A percentile compares a stretch with the other conserved stretches of the same genome.
These are phyloP conservation scores for Zasmidium citrigriseum DNA, from an alignment of 2,329 filamentous ascomycete species.

Conservation along the genomic window DNA sequence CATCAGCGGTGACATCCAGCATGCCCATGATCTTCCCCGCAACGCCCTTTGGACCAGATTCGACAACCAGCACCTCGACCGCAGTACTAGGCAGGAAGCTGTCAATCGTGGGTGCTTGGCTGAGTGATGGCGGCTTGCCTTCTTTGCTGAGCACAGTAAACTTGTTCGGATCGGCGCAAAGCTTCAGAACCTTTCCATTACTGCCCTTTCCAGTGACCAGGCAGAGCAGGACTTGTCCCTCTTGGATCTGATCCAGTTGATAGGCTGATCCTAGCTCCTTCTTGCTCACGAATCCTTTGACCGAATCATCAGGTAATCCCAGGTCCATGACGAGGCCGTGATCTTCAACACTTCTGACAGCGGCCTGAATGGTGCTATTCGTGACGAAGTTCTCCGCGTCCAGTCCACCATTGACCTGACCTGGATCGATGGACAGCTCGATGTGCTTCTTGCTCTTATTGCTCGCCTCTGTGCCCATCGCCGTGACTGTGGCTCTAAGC, in stretches of 20 bases:
- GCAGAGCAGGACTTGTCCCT: constrained; percentile 83
- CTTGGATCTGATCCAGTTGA: constrained; percentile 69
- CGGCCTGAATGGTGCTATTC: constrained; percentile 81
- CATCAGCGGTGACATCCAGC: constrained; percentile 85
- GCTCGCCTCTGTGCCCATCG: constrained; percentile 63
- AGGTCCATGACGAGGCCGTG: constrained; percentile 94
- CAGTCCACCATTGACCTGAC: constrained; percentile 70
- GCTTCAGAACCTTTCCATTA: constrained; percentile 81
- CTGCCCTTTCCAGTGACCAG: constrained; percentile 73
- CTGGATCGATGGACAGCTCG: constrained; percentile 81
- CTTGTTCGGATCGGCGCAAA: constrained; percentile 68
- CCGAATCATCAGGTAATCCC: constrained; percentile 66
- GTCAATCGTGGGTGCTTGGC: constrained; percentile 81
- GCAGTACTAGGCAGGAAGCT: constrained; percentile 89
- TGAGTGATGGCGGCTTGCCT: constrained; percentile 46
- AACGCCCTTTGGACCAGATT: constrained; percentile 73
- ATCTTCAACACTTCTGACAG: constrained; percentile 89
- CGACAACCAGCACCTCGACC: constrained; percentile 79
- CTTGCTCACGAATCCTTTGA: constrained; percentile 82
- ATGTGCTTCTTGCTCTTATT: constrained; percentile 77
- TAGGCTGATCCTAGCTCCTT: constrained; percentile 73
- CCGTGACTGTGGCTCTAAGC: constrained; percentile 77
- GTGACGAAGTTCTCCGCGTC: constrained; percentile 70
- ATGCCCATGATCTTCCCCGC: constrained; percentile 89
- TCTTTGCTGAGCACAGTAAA: constrained; percentile 25